A percentile compares a stretch with the other conserved stretches of the same genome.
Conservation (phyloP, 73 alveolate genomes). For the Blepharisma japonicum region DNA sequence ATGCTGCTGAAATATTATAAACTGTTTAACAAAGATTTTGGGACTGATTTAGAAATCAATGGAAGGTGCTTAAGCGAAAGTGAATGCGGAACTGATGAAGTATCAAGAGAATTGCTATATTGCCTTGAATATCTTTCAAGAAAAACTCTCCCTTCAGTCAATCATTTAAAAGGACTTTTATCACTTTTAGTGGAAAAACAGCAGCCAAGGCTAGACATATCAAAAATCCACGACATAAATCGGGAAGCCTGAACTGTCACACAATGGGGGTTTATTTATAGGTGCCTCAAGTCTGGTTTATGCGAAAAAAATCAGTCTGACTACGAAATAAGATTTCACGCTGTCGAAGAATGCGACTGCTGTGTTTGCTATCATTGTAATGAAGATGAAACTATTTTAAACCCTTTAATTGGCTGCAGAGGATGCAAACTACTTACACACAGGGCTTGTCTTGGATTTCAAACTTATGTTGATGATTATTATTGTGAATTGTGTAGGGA, state of each 20-base stretch:
- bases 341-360: not conserved
- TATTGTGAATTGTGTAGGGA: not conserved
- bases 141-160: constrained; percentile 2
- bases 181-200: not conserved
- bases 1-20: not conserved
- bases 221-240: not conserved
- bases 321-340: not conserved
- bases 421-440: constrained; percentile 23
- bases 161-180: constrained; percentile 2
- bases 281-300: not conserved
- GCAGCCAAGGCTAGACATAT: not conserved
- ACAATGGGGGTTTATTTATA: constrained; percentile 9
- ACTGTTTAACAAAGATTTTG: not conserved
- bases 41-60: not conserved
- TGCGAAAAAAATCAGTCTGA: not conserved
- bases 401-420: not conserved
- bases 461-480: not conserved
- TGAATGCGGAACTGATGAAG: not conserved
- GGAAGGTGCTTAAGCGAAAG: not conserved
- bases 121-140: not conserved
- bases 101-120: constrained; percentile 4
- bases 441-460: not conserved
- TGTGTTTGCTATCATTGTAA: not conserved
- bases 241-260: not conserved
- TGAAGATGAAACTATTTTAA: not conserved